A percentile compares a stretch with the other conserved stretches of the same genome.
These are phyloP conservation scores for Chrysophaeum taylorii DNA, from an alignment of 352 stramenopile species.

Conservation along the genomic window DNA sequence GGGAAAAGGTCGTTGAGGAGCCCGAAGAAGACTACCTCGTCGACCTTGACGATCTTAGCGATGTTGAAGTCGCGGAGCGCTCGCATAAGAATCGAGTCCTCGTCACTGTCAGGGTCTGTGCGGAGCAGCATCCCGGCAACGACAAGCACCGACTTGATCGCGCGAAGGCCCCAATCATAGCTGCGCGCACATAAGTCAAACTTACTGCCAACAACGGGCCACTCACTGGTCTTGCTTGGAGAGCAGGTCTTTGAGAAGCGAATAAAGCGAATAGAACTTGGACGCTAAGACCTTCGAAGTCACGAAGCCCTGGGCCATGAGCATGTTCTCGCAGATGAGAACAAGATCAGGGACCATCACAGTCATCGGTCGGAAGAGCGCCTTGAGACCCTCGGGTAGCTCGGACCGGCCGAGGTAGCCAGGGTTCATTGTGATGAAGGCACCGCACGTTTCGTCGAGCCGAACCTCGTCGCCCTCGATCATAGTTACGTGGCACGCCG, in stretches of 20 bases:
- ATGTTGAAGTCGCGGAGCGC: conserved; percentile 89
- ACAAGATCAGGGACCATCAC: conserved; percentile 90
- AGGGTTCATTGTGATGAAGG: conserved; percentile 91
- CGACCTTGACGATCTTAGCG: conserved; percentile 84
- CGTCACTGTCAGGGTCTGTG: conserved; percentile 65
- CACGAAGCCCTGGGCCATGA: conserved; percentile 83
- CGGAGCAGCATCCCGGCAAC: conserved; percentile 77
- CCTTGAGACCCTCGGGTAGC: conserved; percentile 82
- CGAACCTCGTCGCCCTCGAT: conserved; percentile 79
- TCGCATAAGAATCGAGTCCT: conserved; percentile 84
- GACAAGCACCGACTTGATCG: conserved; percentile 79
- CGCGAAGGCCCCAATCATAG: conserved; percentile 85
- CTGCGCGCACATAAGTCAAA: too few relatives aligned
- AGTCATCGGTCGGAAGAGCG: conserved; percentile 76
- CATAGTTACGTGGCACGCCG: conserved; percentile 30
- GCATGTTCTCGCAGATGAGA: conserved; percentile 82
- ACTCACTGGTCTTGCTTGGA: conserved; percentile 87
- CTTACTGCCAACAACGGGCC: too few relatives aligned
- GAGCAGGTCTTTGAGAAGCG: conserved; percentile 76
- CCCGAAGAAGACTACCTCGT: conserved; percentile 78
- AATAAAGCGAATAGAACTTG: conserved; percentile 86
- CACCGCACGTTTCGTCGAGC: conserved; percentile 75
- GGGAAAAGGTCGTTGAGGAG: conserved; percentile 87
- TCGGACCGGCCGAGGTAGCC: conserved; percentile 79
- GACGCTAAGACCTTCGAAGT: conserved; percentile 59